Percentiles rank a stretch among this genome's conserved stretches.
phyloP scores from a whole-genome alignment of 2,329 filamentous ascomycete species.

The Colletotrichum aenigma region DNA sequence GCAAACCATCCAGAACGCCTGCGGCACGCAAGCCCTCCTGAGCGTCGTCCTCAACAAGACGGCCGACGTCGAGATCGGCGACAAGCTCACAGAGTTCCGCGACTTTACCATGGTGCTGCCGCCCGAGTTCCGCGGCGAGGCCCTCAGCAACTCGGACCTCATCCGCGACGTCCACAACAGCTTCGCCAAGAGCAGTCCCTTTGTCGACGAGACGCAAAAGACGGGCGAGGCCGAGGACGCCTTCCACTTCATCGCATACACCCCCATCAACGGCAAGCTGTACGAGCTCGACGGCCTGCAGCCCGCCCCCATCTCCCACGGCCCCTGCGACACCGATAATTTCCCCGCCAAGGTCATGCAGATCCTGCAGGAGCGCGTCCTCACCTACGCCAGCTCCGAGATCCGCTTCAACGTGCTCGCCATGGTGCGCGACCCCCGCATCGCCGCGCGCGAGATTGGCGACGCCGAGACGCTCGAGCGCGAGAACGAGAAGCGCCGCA shows the following conservation, averaged over 20 bases:
- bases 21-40: constrained; percentile 92
- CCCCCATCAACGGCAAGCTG: constrained; percentile 75
- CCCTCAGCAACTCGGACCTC: constrained; percentile 66
- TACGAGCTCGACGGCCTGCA: constrained; percentile 97
- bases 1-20: constrained; percentile 98
- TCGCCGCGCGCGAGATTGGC: constrained; percentile 79
- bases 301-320: constrained; percentile 89
- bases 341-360: constrained; percentile 84
- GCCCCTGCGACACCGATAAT: constrained; percentile 68
- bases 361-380: constrained; percentile 85
- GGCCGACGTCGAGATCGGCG: constrained; percentile 72
- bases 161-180: constrained; percentile 87
- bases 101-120: constrained; percentile 88
- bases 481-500: constrained; percentile 82
- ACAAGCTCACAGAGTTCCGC: constrained; percentile 76
- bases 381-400: constrained; percentile 82
- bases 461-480: constrained; percentile 78
- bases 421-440: constrained; percentile 83
- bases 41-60: constrained; percentile 90
- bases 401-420: constrained; percentile 96
- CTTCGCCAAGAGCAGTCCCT: constrained; percentile 87
- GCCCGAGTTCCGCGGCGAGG: constrained; percentile 69
- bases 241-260: constrained; percentile 98
- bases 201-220: constrained; percentile 87
- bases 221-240: constrained; percentile 80